phyloP scores from a whole-genome alignment of 352 stramenopile species.

The Phytophthora brassicae region DNA sequence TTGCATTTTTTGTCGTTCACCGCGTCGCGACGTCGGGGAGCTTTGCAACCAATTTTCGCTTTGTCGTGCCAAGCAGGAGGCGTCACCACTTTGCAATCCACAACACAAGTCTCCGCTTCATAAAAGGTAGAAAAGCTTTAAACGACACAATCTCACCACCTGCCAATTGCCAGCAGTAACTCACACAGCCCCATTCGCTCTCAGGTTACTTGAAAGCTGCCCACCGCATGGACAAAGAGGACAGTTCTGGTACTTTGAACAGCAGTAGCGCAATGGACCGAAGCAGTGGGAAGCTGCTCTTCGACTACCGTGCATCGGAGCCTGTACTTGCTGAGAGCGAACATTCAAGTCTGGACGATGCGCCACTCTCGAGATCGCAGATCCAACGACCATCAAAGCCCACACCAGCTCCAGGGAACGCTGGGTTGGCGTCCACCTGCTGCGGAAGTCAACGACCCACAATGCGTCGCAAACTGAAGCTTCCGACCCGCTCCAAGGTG shows the following conservation, averaged over 20 bases:
- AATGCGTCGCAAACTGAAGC: constrained; percentile 32
- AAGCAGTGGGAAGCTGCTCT: constrained; percentile 17
- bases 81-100: constrained; percentile 35
- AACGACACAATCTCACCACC: neutral
- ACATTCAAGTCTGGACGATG: constrained; percentile 30
- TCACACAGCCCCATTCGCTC: too few species aligned
- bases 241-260: constrained; percentile 13
- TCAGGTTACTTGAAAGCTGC: too few species aligned
- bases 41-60: neutral
- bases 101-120: constrained; percentile 16
- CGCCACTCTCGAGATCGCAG: constrained; percentile 29
- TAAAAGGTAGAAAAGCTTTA: neutral
- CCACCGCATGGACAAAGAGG: neutral
- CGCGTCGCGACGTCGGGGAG: constrained; percentile 20
- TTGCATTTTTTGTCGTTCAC: constrained; percentile 24
- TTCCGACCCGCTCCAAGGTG: constrained; percentile 22
- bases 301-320: constrained; percentile 36
- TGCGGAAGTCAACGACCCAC: neutral
- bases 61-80: neutral
- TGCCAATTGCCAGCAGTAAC: too few species aligned
- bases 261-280: constrained; percentile 27
- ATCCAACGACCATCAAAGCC: constrained; percentile 27
- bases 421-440: constrained; percentile 2
- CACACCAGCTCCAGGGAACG: constrained; percentile 18
- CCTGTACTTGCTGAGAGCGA: constrained; percentile 33